Base-by-base conservation (phyloP, 768 basidiomycete genomes). In the Pulveroboletus sp. region DNA sequence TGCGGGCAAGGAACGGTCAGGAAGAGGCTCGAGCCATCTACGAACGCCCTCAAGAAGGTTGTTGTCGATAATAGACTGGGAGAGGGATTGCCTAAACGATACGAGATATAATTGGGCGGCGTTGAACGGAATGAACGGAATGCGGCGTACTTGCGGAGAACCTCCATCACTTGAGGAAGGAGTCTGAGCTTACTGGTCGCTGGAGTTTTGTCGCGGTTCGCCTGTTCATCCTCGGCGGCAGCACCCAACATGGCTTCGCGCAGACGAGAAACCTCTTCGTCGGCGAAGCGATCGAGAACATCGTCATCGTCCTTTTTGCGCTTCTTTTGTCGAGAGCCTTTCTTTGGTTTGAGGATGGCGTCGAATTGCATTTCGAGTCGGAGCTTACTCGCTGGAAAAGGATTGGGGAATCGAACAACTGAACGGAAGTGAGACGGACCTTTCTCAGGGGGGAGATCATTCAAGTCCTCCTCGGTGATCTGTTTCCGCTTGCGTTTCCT, bases 51-150 rank as follows among this genome's bases (percentile, higher is more conserved):
- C 89, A 24, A 99, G 76, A 35, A 98, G 81, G 55, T 94, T 93
- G 67, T 93, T 93, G 71, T 99, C 96, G 45, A 93, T 82, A 62
- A 98, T 95, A 6, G 93, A 89, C 60, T 95, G 91, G 11, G 86
- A 82, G 14, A 95, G 80, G 1, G 91, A 84, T 16, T 82, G 79
- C 68, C 93, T 95, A 29, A 24, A n/a, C n/a, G 22, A 16, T 27
- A 22, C 9, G 10, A n/a, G n/a, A n/a, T n/a, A n/a, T 24, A 10
- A 29, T 57, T 6, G 57, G 46, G 23, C 1, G 23, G 12, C 2
- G 12, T 13, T 9, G 1, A n/a, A 22, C 13, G n/a, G 17, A 9
- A 23, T 16, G 5, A 6, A 20, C 5, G 3, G 11, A 2, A 14
- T 35, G 40, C 0, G 19, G 27, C 86, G 46, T 62, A 95, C 95